These are phyloP conservation scores for Lumnitzera racemosa DNA, from an alignment of 345 rosid genomes.

Conservation along the genomic window DNA sequence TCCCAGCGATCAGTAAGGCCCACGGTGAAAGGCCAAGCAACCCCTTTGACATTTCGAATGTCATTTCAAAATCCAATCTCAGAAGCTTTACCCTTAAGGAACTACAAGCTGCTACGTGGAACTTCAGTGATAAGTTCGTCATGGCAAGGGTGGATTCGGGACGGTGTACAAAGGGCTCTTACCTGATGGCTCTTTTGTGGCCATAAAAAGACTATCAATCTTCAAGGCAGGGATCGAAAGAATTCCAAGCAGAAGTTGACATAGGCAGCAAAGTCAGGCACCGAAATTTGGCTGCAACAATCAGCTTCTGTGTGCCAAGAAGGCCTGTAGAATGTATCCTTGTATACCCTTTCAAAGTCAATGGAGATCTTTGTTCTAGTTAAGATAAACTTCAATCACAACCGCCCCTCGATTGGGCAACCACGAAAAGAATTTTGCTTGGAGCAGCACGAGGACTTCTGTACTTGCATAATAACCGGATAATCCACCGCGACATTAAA, in stretches of 20 bases:
- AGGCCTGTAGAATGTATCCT: neutral
- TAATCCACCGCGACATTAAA: no score
- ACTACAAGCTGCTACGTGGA: neutral
- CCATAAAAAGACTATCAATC: slow-evolving; percentile 5
- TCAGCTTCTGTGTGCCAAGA: neutral
- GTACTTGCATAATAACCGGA: slow-evolving; percentile 4
- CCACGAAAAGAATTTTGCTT: slow-evolving; percentile 3
- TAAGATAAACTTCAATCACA: neutral
- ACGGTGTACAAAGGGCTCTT: neutral
- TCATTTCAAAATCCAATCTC: no score
- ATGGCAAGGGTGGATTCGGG: slow-evolving; percentile 7
- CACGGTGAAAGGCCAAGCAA: no score
- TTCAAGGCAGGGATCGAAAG: no score
- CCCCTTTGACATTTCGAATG: no score
- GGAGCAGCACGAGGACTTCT: slow-evolving; percentile 9
- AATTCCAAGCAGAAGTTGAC: neutral
- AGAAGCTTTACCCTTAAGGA: neutral
- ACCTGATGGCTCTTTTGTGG: slow-evolving; percentile 5
- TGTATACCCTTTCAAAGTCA: slow-evolving; percentile 1
- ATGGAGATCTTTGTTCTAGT: neutral
- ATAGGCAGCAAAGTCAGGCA: neutral
- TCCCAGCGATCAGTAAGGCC: no score
- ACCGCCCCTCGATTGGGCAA: slow-evolving; percentile 8
- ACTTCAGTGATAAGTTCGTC: neutral
- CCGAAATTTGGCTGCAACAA: neutral